These are phyloP conservation scores for Alternaria postmessia DNA, from an alignment of 2,329 filamentous ascomycete genomes.

Conservation along the genomic window DNA sequence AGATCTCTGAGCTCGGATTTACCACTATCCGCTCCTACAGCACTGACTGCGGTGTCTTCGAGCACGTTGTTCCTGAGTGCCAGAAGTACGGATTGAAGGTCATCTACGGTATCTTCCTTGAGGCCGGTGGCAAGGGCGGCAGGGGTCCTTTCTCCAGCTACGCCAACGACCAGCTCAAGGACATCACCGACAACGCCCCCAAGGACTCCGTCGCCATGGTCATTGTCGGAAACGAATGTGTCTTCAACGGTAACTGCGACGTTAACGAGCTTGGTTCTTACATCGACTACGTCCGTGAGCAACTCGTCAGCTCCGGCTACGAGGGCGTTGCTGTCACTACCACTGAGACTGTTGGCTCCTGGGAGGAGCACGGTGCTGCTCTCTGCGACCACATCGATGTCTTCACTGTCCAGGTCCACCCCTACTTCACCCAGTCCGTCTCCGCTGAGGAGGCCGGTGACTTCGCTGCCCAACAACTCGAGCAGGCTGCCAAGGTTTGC, in stretches of 20 bases:
- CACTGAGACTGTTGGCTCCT: conserved; percentile 83
- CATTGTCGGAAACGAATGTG: conserved; percentile 89
- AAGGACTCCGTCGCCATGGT: conserved; percentile 78
- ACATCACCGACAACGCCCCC: conserved; percentile 74
- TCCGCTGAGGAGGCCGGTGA: conserved; percentile 71
- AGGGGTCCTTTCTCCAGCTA: conserved; percentile 55
- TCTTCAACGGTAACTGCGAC: conserved; percentile 76
- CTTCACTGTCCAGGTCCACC: conserved; percentile 86
- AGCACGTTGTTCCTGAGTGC: conserved; percentile 76
- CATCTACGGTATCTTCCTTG: conserved; percentile 89
- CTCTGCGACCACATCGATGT: conserved; percentile 81
- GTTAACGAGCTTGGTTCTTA: conserved; percentile 72
- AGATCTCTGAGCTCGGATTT: conserved; percentile 61
- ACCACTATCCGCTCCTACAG: conserved; percentile 83
- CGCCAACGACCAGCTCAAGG: conserved; percentile 75
- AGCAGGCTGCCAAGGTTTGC: conserved; percentile 75
- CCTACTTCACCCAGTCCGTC: conserved; percentile 85
- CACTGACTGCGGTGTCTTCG: conserved; percentile 85
- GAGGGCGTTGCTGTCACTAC: conserved; percentile 74
- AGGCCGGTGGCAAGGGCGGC: conserved; percentile 61
- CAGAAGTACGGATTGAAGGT: conserved; percentile 73
- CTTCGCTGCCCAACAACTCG: conserved; percentile 78
- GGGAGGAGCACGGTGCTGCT: conserved; percentile 66
- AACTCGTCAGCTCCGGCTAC: conserved; percentile 73
- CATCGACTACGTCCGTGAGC: conserved; percentile 70